Evolutionary conservation across 345 rosid genomes (phyloP).

Genomic region (Linum trigynum): DNA sequence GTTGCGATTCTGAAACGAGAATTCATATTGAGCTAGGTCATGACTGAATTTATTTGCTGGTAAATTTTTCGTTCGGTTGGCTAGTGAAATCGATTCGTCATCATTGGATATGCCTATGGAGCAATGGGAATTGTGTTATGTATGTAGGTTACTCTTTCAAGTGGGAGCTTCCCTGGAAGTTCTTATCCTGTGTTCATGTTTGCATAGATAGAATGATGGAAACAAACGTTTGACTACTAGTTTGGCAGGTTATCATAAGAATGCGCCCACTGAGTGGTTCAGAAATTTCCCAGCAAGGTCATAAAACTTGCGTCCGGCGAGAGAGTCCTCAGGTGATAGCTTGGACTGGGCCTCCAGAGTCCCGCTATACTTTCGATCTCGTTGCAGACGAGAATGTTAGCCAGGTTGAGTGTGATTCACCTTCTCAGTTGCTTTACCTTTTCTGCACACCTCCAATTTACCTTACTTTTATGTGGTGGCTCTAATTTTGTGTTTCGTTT

Average conservation of each 20-base stretch:
- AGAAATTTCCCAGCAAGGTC: constrained; percentile 77
- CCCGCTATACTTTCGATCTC: constrained; percentile 83
- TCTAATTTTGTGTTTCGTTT: constrained; percentile 3
- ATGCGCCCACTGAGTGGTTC: constrained; percentile 74
- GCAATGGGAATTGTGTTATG: too few relatives aligned
- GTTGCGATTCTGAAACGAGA: neutral
- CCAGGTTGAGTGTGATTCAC: constrained; percentile 41
- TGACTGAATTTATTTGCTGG: too few relatives aligned
- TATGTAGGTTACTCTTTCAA: neutral
- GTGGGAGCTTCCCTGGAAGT: neutral
- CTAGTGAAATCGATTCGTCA: neutral
- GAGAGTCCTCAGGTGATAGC: constrained; percentile 76
- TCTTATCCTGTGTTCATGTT: neutral
- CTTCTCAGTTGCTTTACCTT: neutral
- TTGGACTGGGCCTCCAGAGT: constrained; percentile 89
- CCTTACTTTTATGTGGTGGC: constrained; percentile 6
- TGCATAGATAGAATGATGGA: neutral
- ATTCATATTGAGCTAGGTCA: too few relatives aligned
- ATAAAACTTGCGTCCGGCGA: constrained; percentile 65
- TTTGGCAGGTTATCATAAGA: constrained; percentile 71
- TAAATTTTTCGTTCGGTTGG: too few relatives aligned
- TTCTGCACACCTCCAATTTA: neutral
- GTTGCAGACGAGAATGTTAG: constrained; percentile 85
- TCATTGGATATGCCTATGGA: too few relatives aligned
- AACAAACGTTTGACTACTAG: neutral